Evolutionary conservation across 768 basidiomycete species (phyloP).

Genomic region (Tephrocybe sp.): DNA sequence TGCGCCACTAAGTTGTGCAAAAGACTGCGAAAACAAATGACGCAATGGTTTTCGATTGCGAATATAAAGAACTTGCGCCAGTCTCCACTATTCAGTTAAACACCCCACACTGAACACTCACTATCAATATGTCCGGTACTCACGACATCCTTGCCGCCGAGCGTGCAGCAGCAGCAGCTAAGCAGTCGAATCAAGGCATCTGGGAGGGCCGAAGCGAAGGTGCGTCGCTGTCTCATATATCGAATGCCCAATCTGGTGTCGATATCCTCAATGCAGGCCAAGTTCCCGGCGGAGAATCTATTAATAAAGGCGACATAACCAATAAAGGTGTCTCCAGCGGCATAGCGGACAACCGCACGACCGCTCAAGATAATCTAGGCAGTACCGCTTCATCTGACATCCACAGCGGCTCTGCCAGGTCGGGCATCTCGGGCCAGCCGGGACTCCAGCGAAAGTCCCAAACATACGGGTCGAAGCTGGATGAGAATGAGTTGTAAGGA

Average conservation of each 20-base stretch:
- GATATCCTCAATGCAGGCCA: neutral
- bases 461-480: no score
- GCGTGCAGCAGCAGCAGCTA: neutral
- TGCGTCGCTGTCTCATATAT: neutral
- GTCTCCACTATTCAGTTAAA: neutral
- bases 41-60: neutral
- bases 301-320: neutral
- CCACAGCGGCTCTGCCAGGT: neutral
- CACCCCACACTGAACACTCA: neutral
- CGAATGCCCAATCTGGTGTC: neutral
- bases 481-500: no score
- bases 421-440: no score
- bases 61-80: neutral
- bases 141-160: slow-evolving; percentile 9
- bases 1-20: no score
- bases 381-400: slow-evolving; percentile 2
- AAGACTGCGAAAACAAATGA: no score
- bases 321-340: slow-evolving; percentile 1
- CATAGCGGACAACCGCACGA: neutral
- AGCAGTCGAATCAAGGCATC: slow-evolving; percentile 1
- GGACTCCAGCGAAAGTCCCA: no score
- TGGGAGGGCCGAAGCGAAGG: neutral
- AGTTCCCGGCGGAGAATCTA: neutral
- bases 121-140: slow-evolving; percentile 7
- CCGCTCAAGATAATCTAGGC: neutral